Percentiles rank a stretch among this genome's conserved stretches.
Evolutionary conservation across 768 basidiomycete genomes (phyloP).

Genomic region (Serendipita sp.): DNA sequence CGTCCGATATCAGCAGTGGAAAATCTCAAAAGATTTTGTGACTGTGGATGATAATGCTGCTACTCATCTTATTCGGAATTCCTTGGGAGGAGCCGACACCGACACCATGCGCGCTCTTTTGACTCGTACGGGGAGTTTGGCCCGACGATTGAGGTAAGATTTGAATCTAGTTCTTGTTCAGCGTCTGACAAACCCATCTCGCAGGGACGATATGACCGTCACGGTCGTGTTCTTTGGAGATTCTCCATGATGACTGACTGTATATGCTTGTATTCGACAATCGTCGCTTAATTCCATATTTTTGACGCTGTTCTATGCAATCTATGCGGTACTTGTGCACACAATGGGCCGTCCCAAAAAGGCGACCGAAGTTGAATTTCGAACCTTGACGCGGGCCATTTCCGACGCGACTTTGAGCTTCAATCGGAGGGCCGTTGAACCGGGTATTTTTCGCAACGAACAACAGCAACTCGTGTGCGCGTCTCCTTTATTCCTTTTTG

Average conservation of each 20-base stretch:
- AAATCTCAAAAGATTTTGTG: conserved; percentile 26
- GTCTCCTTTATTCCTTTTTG: not conserved
- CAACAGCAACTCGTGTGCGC: not conserved
- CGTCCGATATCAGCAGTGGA: conserved; percentile 25
- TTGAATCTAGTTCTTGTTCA: not conserved
- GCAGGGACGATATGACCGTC: conserved; percentile 24
- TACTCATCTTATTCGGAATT: conserved; percentile 38
- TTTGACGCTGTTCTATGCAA: too few relatives aligned
- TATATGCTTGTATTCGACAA: too few relatives aligned
- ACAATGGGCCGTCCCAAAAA: not conserved
- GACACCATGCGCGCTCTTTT: conserved; percentile 29
- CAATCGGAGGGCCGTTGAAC: too few relatives aligned
- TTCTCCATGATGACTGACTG: not conserved
- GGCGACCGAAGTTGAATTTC: not conserved
- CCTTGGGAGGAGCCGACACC: conserved; percentile 35
- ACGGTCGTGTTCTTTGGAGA: conserved; percentile 15
- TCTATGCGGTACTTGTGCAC: too few relatives aligned
- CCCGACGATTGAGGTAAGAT: conserved; percentile 26
- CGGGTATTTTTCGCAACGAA: too few relatives aligned
- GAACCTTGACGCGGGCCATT: not conserved
- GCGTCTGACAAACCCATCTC: not conserved
- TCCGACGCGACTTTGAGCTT: too few relatives aligned
- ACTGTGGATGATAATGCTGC: conserved; percentile 30
- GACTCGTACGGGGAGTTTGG: conserved; percentile 23
- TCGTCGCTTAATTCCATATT: too few relatives aligned